phyloP scores from a whole-genome alignment of 352 stramenopile genomes.

The Halophytophthora polymorphica region DNA sequence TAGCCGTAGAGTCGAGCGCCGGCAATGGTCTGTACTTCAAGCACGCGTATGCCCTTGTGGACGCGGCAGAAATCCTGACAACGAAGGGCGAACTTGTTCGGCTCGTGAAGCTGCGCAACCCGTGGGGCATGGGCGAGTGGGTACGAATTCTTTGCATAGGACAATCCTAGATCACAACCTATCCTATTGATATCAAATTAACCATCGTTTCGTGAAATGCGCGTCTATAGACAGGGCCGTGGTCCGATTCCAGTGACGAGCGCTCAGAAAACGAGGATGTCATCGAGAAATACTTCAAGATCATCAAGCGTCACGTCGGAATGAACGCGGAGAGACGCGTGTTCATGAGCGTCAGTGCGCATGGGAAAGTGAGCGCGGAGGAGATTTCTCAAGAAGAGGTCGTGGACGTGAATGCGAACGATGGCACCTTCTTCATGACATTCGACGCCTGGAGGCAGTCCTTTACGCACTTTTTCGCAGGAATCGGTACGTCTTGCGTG shows the following conservation, averaged over 20 bases:
- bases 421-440: conserved; percentile 92
- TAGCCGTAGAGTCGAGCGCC: conserved; percentile 69
- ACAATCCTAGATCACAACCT: neutral
- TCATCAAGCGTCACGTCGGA: conserved; percentile 63
- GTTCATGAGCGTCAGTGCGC: conserved; percentile 50
- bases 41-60: conserved; percentile 85
- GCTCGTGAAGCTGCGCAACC: conserved; percentile 86
- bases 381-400: conserved; percentile 77
- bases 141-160: conserved; percentile 22
- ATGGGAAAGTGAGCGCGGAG: conserved; percentile 49
- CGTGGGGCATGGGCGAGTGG: conserved; percentile 92
- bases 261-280: conserved; percentile 74
- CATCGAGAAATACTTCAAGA: conserved; percentile 74
- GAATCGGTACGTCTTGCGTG: conserved; percentile 52
- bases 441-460: conserved; percentile 85
- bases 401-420: conserved; percentile 75
- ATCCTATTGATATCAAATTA: neutral
- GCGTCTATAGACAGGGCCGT: conserved; percentile 60
- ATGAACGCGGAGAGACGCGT: conserved; percentile 64
- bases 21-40: conserved; percentile 85
- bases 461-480: conserved; percentile 91
- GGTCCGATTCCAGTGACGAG: conserved; percentile 79
- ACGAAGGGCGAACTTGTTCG: conserved; percentile 42
- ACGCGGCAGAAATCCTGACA: conserved; percentile 69
- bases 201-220: neutral